Percentiles rank a stretch among this genome's conserved stretches.
phyloP scores from a whole-genome alignment of 1,139 yeast genomes.

The Hyphopichia burtonii region DNA sequence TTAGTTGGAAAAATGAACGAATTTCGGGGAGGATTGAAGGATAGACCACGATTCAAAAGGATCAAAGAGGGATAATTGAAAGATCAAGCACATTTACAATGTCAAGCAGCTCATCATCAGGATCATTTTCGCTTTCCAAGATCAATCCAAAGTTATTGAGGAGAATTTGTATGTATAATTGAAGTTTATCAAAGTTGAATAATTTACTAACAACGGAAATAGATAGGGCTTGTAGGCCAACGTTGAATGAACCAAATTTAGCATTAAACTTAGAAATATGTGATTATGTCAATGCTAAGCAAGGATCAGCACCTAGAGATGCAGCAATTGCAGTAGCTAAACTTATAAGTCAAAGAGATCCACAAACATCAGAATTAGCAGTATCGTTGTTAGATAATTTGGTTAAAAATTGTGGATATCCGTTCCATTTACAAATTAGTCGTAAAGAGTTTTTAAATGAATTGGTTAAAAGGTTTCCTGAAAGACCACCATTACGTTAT shows the following conservation, averaged over 20 bases:
- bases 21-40: too few relatives aligned
- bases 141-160: conserved; percentile 61
- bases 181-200: too few relatives aligned
- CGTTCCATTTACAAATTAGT: conserved; percentile 91
- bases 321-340: conserved; percentile 91
- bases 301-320: conserved; percentile 87
- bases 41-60: too few relatives aligned
- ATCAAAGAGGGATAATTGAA: too few relatives aligned
- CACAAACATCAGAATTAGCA: conserved; percentile 70
- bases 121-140: conserved; percentile 44
- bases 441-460: conserved; percentile 93
- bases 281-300: conserved; percentile 88
- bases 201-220: conserved; percentile 16
- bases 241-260: conserved; percentile 83
- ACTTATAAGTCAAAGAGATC: conserved; percentile 76
- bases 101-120: conserved; percentile 13
- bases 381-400: conserved; percentile 71
- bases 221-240: conserved; percentile 88
- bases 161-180: conserved; percentile 54
- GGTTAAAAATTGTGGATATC: conserved; percentile 97
- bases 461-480: conserved; percentile 90
- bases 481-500: conserved; percentile 86
- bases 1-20: too few relatives aligned
- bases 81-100: background rate
- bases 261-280: conserved; percentile 89